These are phyloP conservation scores for Cudoniella acicularis DNA, from an alignment of 495 filamentous ascomycete genomes.

Conservation along the genomic window DNA sequence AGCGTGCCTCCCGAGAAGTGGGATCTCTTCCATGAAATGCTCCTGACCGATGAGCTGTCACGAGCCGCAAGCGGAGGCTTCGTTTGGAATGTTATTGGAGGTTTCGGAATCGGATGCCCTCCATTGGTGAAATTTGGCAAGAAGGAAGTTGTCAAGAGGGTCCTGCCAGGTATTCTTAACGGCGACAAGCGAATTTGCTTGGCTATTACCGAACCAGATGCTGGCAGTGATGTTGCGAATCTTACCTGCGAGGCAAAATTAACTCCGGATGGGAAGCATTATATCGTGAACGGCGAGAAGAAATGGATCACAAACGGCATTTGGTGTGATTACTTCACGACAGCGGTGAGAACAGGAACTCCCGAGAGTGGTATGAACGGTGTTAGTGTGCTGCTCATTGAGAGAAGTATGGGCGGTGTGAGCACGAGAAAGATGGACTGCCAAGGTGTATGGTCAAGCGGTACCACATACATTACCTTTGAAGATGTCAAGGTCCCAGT, in stretches of 20 bases:
- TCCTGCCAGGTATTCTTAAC: conserved; percentile 76
- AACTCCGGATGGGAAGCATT: conserved; percentile 91
- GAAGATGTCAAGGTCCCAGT: conserved; percentile 98
- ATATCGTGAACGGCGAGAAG: conserved; percentile 99
- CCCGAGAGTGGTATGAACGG: conserved; percentile 79
- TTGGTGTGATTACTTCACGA: conserved; percentile 97
- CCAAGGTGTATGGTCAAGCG: conserved; percentile 92
- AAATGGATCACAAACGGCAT: conserved; percentile 99
- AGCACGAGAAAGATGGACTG: conserved; percentile 95
- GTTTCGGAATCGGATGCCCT: conserved; percentile 86
- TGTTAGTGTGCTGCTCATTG: conserved; percentile 83
- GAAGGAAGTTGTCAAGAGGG: conserved; percentile 75
- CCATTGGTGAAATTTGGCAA: conserved; percentile 91
- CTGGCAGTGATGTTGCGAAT: conserved; percentile 85
- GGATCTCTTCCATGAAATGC: conserved; percentile 97
- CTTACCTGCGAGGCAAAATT: conserved; percentile 93
- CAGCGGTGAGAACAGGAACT: conserved; percentile 84
- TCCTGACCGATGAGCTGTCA: conserved; percentile 90
- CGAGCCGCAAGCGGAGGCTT: conserved; percentile 86
- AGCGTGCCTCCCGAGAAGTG: conserved; percentile 83
- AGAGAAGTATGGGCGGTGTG: conserved; percentile 59
- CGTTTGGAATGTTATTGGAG: conserved; percentile 97
- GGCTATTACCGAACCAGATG: conserved; percentile 80
- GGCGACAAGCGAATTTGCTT: conserved; percentile 96
- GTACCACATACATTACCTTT: conserved; percentile 95